phyloP scores from a whole-genome alignment of 495 filamentous ascomycete genomes.

The Penicillium maclennaniae region DNA sequence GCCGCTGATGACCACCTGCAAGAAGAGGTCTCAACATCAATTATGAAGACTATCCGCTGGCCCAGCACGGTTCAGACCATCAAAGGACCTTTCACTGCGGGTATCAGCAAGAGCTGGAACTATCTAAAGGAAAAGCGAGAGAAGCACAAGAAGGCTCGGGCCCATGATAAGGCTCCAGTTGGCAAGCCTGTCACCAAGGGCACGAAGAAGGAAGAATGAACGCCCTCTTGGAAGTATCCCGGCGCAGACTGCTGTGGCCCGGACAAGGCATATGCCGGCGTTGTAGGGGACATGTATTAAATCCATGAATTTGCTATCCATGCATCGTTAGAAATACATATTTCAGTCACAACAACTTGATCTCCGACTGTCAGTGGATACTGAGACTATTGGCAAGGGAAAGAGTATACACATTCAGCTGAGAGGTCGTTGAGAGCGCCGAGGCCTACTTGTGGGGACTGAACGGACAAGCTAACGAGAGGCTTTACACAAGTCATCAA shows the following conservation, averaged over 20 bases:
- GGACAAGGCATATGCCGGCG: constrained; percentile 20
- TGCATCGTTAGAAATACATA: constrained; percentile 13
- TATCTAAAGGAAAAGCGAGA: constrained; percentile 82
- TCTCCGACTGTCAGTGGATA: no score
- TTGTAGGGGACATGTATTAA: constrained; percentile 20
- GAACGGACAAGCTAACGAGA: not conserved
- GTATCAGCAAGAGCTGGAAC: constrained; percentile 59
- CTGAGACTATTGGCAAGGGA: no score
- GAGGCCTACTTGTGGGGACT: no score
- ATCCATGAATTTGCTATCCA: constrained; percentile 10
- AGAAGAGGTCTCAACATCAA: constrained; percentile 63
- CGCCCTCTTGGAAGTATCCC: not conserved
- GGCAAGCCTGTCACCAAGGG: constrained; percentile 4
- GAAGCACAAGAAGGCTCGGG: constrained; percentile 51
- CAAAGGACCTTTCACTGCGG: constrained; percentile 77
- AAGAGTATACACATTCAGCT: no score
- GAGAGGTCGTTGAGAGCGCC: no score
- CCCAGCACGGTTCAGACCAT: constrained; percentile 79
- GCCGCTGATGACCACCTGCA: constrained; percentile 64
- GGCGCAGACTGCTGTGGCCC: not conserved
- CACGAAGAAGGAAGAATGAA: constrained; percentile 19
- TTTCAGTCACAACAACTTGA: not conserved
- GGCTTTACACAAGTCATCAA: not conserved
- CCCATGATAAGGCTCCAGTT: constrained; percentile 4
- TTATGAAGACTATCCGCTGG: constrained; percentile 86